Percentiles rank a stretch among this genome's conserved stretches.
Conservation (phyloP, 768 basidiomycete species). For the Mycena metata region DNA sequence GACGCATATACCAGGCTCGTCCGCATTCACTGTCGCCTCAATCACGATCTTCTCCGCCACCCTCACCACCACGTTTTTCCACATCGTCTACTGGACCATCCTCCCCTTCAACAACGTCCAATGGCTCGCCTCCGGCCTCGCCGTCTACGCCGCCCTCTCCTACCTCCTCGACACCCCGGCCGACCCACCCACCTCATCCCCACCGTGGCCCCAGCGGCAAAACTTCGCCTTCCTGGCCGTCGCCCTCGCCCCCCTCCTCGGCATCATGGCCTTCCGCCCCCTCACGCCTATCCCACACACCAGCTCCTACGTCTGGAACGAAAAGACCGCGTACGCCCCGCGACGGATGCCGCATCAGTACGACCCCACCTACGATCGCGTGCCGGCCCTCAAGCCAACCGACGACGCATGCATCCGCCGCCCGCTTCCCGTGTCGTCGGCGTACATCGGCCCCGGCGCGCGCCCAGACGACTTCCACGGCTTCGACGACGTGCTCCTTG, state of each 20-base stretch:
- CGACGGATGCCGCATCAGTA: slow-evolving; percentile 12
- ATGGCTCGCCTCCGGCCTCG: slow-evolving; percentile 1
- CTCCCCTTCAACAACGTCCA: slow-evolving; percentile 7
- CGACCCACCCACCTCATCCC: background rate
- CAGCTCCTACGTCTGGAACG: background rate
- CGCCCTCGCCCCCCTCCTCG: background rate
- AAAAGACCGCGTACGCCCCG: background rate
- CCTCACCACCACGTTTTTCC: background rate
- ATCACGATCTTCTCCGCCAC: background rate
- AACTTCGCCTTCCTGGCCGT: background rate
- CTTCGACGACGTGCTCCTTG: slow-evolving; percentile 58
- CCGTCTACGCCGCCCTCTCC: slow-evolving; percentile 14
- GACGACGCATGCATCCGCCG: slow-evolving; percentile 1
- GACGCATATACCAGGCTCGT: background rate
- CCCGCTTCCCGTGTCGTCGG: slow-evolving; percentile 5
- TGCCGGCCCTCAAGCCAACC: background rate
- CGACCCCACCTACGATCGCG: background rate
- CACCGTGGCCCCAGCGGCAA: background rate
- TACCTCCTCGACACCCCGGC: slow-evolving; percentile 13
- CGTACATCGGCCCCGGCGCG: slow-evolving; percentile 4
- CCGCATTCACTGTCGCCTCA: slow-evolving; percentile 11
- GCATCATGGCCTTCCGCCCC: background rate
- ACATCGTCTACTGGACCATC: background rate
- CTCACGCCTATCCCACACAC: background rate
- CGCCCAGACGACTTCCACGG: slow-evolving; percentile 37